Evolutionary conservation across 139 green algal species (phyloP).

Genomic region (Tetraselmis striata): DNA sequence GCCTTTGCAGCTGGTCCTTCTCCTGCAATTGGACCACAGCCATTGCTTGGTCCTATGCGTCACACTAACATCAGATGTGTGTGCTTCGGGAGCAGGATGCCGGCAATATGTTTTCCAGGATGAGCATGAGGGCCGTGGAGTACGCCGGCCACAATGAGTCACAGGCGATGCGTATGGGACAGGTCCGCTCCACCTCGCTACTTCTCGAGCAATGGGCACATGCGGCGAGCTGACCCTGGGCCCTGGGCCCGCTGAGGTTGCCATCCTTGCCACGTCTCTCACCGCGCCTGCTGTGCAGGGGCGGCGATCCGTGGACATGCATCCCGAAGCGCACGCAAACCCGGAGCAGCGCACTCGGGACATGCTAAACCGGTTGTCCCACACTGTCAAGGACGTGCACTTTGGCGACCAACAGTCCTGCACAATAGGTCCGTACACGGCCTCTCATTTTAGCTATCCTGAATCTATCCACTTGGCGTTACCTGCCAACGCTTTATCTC

Average conservation of each 20-base stretch:
- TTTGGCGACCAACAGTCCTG: background rate
- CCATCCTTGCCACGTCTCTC: no score
- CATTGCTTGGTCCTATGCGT: no score
- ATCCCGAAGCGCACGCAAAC: background rate
- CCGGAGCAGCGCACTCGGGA: background rate
- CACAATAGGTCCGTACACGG: background rate
- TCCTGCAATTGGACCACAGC: no score
- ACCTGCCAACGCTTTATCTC: no score
- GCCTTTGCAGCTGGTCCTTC: background rate
- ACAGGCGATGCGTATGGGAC: background rate
- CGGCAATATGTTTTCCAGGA: background rate
- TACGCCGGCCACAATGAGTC: no score
- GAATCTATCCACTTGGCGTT: no score
- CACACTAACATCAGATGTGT: no score
- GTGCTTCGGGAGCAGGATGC: background rate
- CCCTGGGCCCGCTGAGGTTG: no score
- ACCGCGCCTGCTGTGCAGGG: background rate
- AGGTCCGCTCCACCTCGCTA: background rate
- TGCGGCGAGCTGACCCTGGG: background rate
- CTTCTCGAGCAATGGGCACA: background rate
- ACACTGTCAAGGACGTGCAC: background rate
- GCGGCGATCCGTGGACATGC: background rate
- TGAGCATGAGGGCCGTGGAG: no score
- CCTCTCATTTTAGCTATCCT: background rate
- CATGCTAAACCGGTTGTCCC: background rate